phyloP scores from a whole-genome alignment of 1,139 yeast species.

The Hansenula lynferdii region DNA sequence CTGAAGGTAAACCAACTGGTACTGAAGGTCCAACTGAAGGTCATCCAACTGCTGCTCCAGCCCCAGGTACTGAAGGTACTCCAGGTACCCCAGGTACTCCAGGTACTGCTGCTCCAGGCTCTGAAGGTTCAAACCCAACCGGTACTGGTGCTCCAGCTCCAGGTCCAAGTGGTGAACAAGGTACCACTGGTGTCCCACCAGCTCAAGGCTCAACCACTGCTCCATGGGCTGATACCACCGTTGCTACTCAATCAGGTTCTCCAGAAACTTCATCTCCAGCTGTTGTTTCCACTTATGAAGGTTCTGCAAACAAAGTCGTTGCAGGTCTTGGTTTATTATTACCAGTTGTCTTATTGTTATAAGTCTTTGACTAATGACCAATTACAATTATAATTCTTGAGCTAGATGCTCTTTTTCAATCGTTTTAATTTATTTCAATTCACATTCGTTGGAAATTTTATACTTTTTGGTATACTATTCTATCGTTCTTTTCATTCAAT shows the following conservation, averaged over 20 bases:
- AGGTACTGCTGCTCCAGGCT: not conserved
- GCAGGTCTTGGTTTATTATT: conserved; percentile 1
- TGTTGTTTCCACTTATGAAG: conserved; percentile 1
- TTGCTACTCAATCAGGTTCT: not conserved
- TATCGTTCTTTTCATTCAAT: no score
- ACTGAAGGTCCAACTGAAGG: not conserved
- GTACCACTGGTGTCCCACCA: not conserved
- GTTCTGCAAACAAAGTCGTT: not conserved
- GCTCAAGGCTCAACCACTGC: not conserved
- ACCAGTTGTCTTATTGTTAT: conserved; percentile 1
- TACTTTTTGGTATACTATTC: no score
- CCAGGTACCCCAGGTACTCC: not conserved
- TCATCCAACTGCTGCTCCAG: no score
- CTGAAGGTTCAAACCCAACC: not conserved
- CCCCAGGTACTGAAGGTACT: not conserved
- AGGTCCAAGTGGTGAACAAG: no score
- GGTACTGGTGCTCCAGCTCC: not conserved
- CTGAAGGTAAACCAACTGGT: not conserved
- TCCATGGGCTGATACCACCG: not conserved
- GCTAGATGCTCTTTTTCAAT: no score
- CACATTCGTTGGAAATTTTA: no score
- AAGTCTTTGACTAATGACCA: not conserved
- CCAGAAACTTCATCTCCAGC: not conserved
- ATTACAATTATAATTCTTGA: no score
- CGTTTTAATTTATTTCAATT: no score